These are phyloP conservation scores for Cercospora berteroae DNA, from an alignment of 2,329 filamentous ascomycete species.

Conservation along the genomic window DNA sequence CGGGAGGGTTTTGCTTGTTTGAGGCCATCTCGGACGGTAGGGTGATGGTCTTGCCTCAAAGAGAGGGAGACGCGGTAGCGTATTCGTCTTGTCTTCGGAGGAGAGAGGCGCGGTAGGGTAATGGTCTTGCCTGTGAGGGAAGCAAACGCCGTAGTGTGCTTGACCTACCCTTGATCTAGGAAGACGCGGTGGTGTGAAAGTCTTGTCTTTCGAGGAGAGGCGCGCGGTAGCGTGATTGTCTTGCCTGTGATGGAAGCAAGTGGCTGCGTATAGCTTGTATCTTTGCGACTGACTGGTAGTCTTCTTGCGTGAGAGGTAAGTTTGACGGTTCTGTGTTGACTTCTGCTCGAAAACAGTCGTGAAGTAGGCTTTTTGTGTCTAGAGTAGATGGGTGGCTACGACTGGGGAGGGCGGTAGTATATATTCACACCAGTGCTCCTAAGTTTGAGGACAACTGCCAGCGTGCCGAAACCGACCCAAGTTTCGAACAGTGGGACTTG, in stretches of 20 bases:
- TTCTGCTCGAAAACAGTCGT: not conserved
- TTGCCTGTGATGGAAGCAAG: not conserved
- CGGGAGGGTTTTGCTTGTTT: not conserved
- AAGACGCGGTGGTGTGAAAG: not conserved
- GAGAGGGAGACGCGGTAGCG: not conserved
- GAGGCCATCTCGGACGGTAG: not conserved
- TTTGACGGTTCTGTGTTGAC: not conserved
- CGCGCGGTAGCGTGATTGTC: not conserved
- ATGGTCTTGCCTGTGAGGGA: not conserved
- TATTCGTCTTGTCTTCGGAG: not conserved
- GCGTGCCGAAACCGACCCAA: not conserved
- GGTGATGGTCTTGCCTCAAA: not conserved
- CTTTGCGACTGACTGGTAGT: not conserved
- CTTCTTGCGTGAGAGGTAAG: not conserved
- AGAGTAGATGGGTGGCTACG: not conserved
- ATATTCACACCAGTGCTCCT: not conserved
- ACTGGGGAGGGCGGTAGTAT: not conserved
- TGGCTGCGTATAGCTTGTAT: not conserved
- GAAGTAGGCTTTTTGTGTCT: not conserved
- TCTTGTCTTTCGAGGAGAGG: not conserved
- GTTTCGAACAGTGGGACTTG: not conserved
- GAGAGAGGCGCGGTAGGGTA: not conserved
- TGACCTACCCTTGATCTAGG: not conserved
- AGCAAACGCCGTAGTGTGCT: not conserved
- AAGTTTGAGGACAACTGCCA: not conserved